Evolutionary conservation across 108 stramenopile species (phyloP), one percentile per base, ranked within the genome.

Genomic region (Conticribra guillardii): DNA sequence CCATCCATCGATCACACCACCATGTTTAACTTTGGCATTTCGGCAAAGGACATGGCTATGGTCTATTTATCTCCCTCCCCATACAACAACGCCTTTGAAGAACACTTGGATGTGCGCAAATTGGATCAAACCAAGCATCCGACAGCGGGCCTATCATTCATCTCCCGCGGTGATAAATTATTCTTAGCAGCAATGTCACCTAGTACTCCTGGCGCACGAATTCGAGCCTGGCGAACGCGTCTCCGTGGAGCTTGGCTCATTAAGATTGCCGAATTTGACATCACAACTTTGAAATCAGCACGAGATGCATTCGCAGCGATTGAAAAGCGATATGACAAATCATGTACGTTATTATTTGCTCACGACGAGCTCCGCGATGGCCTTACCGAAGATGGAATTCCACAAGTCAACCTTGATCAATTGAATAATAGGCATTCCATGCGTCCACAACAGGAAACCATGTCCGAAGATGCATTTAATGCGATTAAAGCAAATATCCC

Each of bases 241-340:
- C 28, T 59, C 16, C 58, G 19, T 64, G 22, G 24, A 0, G 62
- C 62, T 5, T 61, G 60, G 60, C 34, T 61, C 2, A 48, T 63
- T 2, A n/a, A 7, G 15, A 63, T 63, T 27, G 33, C 17, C 8
- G 49, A 64, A 9, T 11, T 27, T 4, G 17, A 26, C n/a, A 26
- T 50, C 29, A 14, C 1, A 19, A 18, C 33, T 4, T 3, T 37
- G 4, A 37, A 16, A n/a, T 34, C 18, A 59, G 8, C 2, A 15
- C 16, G 31, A 59, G 18, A 18, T 14, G 9, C 2, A 2, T 29
- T 2, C 21, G 17, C 17, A 22, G 4, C 18, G 3, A 33, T 37
- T 33, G 16, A 27, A 27, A 4, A 2, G 7, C 24, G 54, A 28
- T 8, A 4, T 23, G 4, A 4, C 26, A 8, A 49, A 32, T 4